Percentiles rank a stretch among this genome's conserved stretches.
Evolutionary conservation across 495 filamentous ascomycete species (phyloP).

Genomic region (Penicillium herquei): DNA sequence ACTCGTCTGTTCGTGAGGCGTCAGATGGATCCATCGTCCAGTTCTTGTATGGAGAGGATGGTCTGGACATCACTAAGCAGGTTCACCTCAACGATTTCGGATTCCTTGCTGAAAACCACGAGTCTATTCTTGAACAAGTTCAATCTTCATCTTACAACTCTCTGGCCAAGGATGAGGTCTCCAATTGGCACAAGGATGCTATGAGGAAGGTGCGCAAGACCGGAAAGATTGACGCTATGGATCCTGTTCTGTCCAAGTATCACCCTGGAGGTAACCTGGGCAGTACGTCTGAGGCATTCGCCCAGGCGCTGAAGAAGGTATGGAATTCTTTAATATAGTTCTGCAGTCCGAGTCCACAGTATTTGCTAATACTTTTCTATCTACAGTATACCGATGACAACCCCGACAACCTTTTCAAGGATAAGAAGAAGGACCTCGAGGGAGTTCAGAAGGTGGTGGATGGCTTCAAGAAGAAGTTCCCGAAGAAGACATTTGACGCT

Average conservation of each 20-base stretch:
- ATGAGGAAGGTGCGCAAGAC: slow-evolving; percentile 78
- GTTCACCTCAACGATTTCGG: slow-evolving; percentile 88
- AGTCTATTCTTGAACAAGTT: slow-evolving; percentile 54
- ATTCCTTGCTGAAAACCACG: slow-evolving; percentile 80
- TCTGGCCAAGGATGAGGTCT: slow-evolving; percentile 52
- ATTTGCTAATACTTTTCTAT: slow-evolving; percentile 23
- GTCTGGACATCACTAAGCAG: slow-evolving; percentile 89
- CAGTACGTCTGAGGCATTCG: slow-evolving; percentile 87
- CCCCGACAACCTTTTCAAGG: slow-evolving; percentile 69
- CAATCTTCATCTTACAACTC: slow-evolving; percentile 47
- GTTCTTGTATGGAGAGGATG: slow-evolving; percentile 96
- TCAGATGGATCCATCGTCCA: slow-evolving; percentile 91
- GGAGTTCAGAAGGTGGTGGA: slow-evolving; percentile 57
- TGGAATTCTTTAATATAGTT: slow-evolving; percentile 4
- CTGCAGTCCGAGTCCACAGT: not conserved
- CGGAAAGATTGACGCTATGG: slow-evolving; percentile 62
- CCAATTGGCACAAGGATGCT: slow-evolving; percentile 63
- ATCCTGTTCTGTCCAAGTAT: slow-evolving; percentile 72
- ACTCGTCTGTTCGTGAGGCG: slow-evolving; percentile 83
- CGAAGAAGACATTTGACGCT: slow-evolving; percentile 75
- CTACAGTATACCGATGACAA: slow-evolving; percentile 72
- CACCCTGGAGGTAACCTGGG: slow-evolving; percentile 75
- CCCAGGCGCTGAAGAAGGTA: slow-evolving; percentile 57
- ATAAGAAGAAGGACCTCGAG: slow-evolving; percentile 60
- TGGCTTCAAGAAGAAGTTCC: slow-evolving; percentile 45